A percentile compares a stretch with the other conserved stretches of the same genome.
Evolutionary conservation across 2,329 filamentous ascomycete genomes (phyloP).

Genomic region (Hymenoscyphus albidus): DNA sequence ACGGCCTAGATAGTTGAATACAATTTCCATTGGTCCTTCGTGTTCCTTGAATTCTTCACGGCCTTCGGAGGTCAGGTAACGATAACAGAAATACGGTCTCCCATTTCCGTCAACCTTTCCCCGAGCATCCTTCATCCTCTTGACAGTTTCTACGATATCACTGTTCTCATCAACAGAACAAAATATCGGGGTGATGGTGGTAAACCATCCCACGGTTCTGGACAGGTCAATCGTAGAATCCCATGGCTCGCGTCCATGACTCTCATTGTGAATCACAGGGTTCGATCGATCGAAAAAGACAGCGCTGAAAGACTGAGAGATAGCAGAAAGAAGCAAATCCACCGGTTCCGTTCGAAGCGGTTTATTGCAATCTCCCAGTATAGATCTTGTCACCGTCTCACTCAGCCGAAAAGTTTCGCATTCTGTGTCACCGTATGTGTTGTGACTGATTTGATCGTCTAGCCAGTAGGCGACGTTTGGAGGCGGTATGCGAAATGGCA

Average conservation of each 20-base stretch:
- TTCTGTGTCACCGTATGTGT: slow-evolving; percentile 22
- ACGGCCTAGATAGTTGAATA: slow-evolving; percentile 47
- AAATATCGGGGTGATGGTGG: slow-evolving; percentile 38
- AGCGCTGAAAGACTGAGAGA: slow-evolving; percentile 36
- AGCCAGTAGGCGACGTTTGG: slow-evolving; percentile 25
- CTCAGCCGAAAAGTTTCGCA: slow-evolving; percentile 43
- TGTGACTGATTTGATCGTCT: slow-evolving; percentile 22
- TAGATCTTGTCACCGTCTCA: slow-evolving; percentile 32
- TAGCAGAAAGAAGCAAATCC: slow-evolving; percentile 39
- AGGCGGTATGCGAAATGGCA: neutral
- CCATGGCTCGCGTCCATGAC: slow-evolving; percentile 42
- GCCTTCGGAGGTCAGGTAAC: slow-evolving; percentile 8
- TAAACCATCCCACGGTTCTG: slow-evolving; percentile 45
- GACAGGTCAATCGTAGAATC: slow-evolving; percentile 36
- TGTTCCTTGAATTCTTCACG: slow-evolving; percentile 26
- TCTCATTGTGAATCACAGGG: slow-evolving; percentile 40
- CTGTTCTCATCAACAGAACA: neutral
- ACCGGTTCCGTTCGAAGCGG: slow-evolving; percentile 37
- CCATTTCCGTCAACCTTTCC: slow-evolving; percentile 37
- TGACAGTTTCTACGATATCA: slow-evolving; percentile 14
- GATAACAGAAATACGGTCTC: slow-evolving; percentile 37
- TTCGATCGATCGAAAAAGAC: slow-evolving; percentile 36
- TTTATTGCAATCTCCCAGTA: slow-evolving; percentile 30
- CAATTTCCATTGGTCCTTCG: slow-evolving; percentile 40
- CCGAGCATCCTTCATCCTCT: slow-evolving; percentile 38